These are phyloP conservation scores for Colletotrichum chrysophilum DNA, from an alignment of 2,329 filamentous ascomycete species.

Conservation along the genomic window DNA sequence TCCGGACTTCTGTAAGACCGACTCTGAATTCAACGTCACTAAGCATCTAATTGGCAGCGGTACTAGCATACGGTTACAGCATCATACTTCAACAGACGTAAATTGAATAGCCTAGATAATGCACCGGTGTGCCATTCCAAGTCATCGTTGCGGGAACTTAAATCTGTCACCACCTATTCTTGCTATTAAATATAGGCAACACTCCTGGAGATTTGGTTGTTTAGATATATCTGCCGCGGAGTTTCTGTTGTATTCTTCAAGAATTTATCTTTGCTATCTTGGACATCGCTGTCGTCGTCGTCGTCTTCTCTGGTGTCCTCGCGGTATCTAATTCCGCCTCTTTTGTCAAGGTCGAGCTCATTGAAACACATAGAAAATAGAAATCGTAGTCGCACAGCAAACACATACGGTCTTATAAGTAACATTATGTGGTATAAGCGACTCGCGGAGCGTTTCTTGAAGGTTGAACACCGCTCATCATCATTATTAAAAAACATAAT, in stretches of 20 bases:
- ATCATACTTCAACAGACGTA: neutral
- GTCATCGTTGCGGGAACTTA: neutral
- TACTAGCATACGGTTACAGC: neutral
- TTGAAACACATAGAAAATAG: neutral
- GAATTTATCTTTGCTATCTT: neutral
- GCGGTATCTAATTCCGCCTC: too few relatives aligned
- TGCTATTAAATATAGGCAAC: neutral
- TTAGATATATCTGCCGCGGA: neutral
- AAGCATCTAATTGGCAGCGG: neutral
- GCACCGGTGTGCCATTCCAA: neutral
- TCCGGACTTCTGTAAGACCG: neutral
- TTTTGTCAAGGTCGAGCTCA: rapidly evolving
- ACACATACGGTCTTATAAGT: neutral
- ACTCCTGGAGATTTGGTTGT: neutral
- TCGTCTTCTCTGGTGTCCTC: neutral
- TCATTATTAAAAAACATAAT: neutral
- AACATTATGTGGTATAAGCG: neutral
- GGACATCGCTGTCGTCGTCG: neutral
- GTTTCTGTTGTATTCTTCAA: neutral
- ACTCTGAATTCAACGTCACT: neutral
- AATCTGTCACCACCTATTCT: neutral
- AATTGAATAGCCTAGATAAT: neutral
- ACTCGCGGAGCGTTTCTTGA: neutral
- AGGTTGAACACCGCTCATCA: neutral
- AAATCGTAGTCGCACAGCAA: too few relatives aligned